A percentile compares a stretch with the other conserved stretches of the same genome.
phyloP scores from a whole-genome alignment of 116 monocot species.

The Dioscorea cayenensis region DNA sequence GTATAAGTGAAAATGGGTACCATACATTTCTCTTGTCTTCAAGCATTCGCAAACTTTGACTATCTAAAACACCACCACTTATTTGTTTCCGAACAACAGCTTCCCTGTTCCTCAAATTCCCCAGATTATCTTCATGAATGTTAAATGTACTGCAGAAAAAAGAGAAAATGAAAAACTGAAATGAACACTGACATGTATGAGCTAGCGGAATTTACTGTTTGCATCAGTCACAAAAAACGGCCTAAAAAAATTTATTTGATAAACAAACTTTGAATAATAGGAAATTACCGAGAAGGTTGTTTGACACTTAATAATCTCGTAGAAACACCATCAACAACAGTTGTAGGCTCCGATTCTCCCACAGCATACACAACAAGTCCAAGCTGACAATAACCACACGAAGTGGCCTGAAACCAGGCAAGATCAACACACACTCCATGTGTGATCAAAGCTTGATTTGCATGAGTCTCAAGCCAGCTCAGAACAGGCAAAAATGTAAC shows the following conservation, averaged over 20 bases:
- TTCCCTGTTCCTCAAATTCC: slow-evolving; percentile 39
- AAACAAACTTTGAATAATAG: not conserved
- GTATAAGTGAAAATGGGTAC: slow-evolving; percentile 76
- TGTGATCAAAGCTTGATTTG: slow-evolving; percentile 56
- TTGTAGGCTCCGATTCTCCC: slow-evolving; percentile 21
- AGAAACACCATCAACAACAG: slow-evolving; percentile 26
- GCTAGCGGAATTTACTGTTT: not conserved
- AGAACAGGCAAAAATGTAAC: slow-evolving; percentile 57
- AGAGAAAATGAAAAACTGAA: too few species aligned
- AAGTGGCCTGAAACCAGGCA: slow-evolving; percentile 89
- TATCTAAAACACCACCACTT: slow-evolving; percentile 59
- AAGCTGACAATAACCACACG: slow-evolving; percentile 81
- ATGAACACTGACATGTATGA: too few species aligned
- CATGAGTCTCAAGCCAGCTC: slow-evolving; percentile 82
- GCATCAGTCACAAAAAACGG: not conserved
- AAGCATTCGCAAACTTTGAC: slow-evolving; percentile 38
- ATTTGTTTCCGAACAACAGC: slow-evolving; percentile 41
- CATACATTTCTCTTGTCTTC: slow-evolving; percentile 66
- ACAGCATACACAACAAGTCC: slow-evolving; percentile 76
- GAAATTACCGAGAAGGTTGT: slow-evolving; percentile 34
- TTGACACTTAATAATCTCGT: slow-evolving; percentile 32
- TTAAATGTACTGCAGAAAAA: slow-evolving; percentile 27
- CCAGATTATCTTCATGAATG: slow-evolving; percentile 23
- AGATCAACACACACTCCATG: slow-evolving; percentile 68
- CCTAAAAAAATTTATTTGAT: not conserved